A percentile compares a stretch with the other conserved stretches of the same genome.
These are phyloP conservation scores for Tetrapyrgos nigripes DNA, from an alignment of 1,284 basidiomycete species.

Conservation along the genomic window DNA sequence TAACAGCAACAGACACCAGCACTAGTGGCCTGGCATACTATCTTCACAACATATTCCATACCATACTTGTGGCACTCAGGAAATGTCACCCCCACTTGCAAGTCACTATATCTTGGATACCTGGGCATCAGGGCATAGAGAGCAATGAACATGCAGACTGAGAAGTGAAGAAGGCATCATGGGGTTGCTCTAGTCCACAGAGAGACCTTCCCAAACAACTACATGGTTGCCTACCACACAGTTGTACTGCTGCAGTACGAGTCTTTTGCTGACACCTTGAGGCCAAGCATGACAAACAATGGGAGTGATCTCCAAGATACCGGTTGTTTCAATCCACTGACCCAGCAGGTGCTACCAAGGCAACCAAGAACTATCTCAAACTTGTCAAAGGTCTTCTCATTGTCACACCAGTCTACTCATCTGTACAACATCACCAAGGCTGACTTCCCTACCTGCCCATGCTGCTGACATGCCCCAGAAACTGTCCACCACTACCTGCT, in stretches of 20 bases:
- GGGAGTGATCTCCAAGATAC: too few species aligned
- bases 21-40: too few species aligned
- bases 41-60: too few species aligned
- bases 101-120: too few species aligned
- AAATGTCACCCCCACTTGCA: too few species aligned
- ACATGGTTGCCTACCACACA: slow-evolving; percentile 18
- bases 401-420: background rate
- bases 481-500: background rate
- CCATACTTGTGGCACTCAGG: too few species aligned
- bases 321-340: too few species aligned
- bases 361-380: too few species aligned
- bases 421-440: background rate
- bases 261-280: slow-evolving; percentile 4
- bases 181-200: slow-evolving; percentile 9
- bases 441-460: slow-evolving; percentile 8
- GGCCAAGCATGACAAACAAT: slow-evolving; percentile 3
- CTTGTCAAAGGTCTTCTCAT: background rate
- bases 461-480: background rate
- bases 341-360: too few species aligned
- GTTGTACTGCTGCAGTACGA: slow-evolving; percentile 21
- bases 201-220: slow-evolving; percentile 21
- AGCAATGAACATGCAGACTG: slow-evolving; percentile 33
- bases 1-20: too few species aligned
- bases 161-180: slow-evolving; percentile 32
- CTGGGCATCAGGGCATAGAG: too few species aligned